Percentiles rank a stretch among this genome's conserved stretches.
phyloP scores from a whole-genome alignment of 2,329 filamentous ascomycete species.

The Shiraia sp. region DNA sequence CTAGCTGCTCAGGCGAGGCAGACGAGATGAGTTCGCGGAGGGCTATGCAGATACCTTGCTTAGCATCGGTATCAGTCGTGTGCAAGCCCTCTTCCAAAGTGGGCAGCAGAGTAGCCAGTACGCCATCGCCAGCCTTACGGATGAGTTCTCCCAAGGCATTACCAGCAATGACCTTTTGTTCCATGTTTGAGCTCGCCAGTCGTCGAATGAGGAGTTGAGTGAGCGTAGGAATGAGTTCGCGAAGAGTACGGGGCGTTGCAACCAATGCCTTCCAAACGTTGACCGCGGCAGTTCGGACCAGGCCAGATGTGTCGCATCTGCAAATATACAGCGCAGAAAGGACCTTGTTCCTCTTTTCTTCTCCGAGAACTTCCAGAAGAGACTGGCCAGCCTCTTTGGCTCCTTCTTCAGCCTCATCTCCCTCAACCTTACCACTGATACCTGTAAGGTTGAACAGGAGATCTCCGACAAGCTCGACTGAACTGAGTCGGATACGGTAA shows the following conservation, averaged over 20 bases:
- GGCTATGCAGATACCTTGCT: slow-evolving; percentile 96
- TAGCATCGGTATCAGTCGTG: slow-evolving; percentile 88
- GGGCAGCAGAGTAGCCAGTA: slow-evolving; percentile 83
- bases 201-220: slow-evolving; percentile 93
- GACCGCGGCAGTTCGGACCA: slow-evolving; percentile 87
- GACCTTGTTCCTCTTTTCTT: slow-evolving; percentile 96
- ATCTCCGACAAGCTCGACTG: slow-evolving; percentile 95
- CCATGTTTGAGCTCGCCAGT: slow-evolving; percentile 93
- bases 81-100: slow-evolving; percentile 91
- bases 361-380: slow-evolving; percentile 90
- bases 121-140: slow-evolving; percentile 91
- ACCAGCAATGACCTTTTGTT: slow-evolving; percentile 98
- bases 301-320: slow-evolving; percentile 90
- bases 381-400: slow-evolving; percentile 88
- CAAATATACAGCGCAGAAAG: slow-evolving; percentile 97
- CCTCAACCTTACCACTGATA: slow-evolving; percentile 77
- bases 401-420: slow-evolving; percentile 77
- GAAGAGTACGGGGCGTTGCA: slow-evolving; percentile 85
- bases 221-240: slow-evolving; percentile 92
- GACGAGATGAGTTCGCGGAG: slow-evolving; percentile 91
- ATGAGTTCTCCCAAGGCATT: slow-evolving; percentile 97
- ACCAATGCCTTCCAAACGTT: slow-evolving; percentile 97
- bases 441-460: slow-evolving; percentile 97
- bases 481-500: slow-evolving; percentile 96
- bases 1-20: slow-evolving; percentile 82